Conservation (phyloP, 495 filamentous ascomycete species). For the Tuber aestivum region DNA sequence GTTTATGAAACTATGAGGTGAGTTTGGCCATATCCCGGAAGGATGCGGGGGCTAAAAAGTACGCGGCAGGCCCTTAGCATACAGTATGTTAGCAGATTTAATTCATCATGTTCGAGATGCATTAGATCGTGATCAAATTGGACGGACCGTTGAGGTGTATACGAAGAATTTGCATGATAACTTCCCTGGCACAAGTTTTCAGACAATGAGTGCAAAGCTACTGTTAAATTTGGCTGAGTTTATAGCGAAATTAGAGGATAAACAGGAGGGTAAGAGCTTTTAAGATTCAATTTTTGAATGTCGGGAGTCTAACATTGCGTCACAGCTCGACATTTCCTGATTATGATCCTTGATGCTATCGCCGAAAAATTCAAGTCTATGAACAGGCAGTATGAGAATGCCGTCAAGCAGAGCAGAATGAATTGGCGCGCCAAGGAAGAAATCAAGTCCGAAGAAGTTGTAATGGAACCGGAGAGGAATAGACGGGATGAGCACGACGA, state of each 20-base stretch:
- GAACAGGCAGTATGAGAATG: constrained; percentile 92
- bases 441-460: constrained; percentile 65
- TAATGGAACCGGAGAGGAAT: constrained; percentile 64
- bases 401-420: constrained; percentile 78
- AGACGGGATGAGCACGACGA: constrained; percentile 73
- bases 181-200: constrained; percentile 96
- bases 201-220: constrained; percentile 98
- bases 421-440: constrained; percentile 63
- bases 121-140: constrained; percentile 77
- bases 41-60: background rate
- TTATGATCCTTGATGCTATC: constrained; percentile 96
- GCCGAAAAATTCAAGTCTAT: constrained; percentile 97
- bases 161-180: constrained; percentile 93
- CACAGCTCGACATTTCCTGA: constrained; percentile 77
- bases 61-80: constrained; percentile 67
- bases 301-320: constrained; percentile 5
- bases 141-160: constrained; percentile 91
- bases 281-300: background rate
- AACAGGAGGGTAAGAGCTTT: constrained; percentile 55
- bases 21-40: background rate
- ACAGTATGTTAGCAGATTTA: constrained; percentile 96
- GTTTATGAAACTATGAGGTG: constrained; percentile 85
- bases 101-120: constrained; percentile 94
- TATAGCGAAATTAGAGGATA: constrained; percentile 85
- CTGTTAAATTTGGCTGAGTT: constrained; percentile 95